These are phyloP conservation scores for Boletellus emodensis DNA, from an alignment of 768 basidiomycete species.

Conservation along the genomic window DNA sequence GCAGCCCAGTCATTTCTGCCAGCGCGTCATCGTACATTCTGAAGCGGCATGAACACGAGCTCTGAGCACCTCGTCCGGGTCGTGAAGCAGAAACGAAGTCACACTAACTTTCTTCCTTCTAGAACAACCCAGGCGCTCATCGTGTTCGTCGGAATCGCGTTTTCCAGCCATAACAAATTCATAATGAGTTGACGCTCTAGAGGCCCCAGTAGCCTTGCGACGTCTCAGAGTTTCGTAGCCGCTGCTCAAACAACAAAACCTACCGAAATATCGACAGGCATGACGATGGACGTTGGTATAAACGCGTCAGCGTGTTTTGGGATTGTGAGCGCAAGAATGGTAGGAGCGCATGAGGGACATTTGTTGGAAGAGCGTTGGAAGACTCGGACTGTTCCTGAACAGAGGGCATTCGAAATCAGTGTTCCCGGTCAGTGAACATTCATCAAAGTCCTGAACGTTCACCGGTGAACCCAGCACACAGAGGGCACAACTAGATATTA, in stretches of 20 bases:
- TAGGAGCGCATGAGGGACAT: constrained; percentile 59
- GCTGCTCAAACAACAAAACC: constrained; percentile 12
- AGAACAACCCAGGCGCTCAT: constrained; percentile 75
- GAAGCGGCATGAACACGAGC: not conserved
- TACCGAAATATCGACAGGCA: constrained; percentile 89
- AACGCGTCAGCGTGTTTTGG: constrained; percentile 67
- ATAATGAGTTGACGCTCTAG: constrained; percentile 83
- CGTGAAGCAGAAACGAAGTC: not conserved
- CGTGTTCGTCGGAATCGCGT: constrained; percentile 57
- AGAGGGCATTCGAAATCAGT: constrained; percentile 28
- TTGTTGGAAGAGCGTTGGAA: constrained; percentile 12
- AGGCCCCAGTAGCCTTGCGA: constrained; percentile 62
- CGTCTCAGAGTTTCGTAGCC: constrained; percentile 2
- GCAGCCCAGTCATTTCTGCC: constrained; percentile 56
- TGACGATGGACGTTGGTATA: constrained; percentile 84
- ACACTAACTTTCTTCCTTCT: constrained; percentile 64
- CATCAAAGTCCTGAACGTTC: too few species aligned
- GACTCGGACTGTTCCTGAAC: constrained; percentile 16
- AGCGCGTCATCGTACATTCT: constrained; percentile 75
- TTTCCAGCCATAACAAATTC: constrained; percentile 87
- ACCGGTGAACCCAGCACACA: too few species aligned
- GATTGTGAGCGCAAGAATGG: constrained; percentile 81
- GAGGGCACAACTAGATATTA: too few species aligned
- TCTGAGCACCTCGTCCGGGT: not conserved
- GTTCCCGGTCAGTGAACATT: too few species aligned